Base-by-base conservation (phyloP, 2,329 filamentous ascomycete species). In the Sarocladiaceae sp. region DNA sequence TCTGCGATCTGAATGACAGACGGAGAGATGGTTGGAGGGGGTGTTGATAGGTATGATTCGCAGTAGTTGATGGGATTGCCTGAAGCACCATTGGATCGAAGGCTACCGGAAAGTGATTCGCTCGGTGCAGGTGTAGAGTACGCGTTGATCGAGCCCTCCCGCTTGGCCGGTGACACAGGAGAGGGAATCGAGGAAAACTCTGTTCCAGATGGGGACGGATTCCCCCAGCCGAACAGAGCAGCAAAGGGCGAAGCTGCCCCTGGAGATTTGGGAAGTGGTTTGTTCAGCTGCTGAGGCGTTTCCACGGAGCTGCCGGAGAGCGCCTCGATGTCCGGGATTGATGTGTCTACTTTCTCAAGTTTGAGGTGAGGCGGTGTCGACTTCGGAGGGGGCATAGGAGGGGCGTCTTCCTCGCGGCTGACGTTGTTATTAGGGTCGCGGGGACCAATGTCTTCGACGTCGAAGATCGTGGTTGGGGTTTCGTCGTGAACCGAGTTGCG, bases 1-100 rank as follows among this genome's bases (percentile, higher is more conserved):
- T 95, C 88, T 61, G 88, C 81, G 57, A 95, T 76, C 43, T 61
- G 48, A 45, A 64, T 57, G 51, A 57, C 57, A 46, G 60, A 58
- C 33, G 40, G 40, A 32, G 40, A 43, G 24, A 43, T 43, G 29
- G 40, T 43, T 45, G 62, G 60, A 31, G 69, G 63, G 50, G 74
- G 70, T 56, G 70, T 74, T 49, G 69, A 70, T 49, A 76, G 57
- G 52, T 74, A 73, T 46, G 69, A 65, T 64, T 78, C 73, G 53
- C 63, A 64, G 55, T 75, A 76, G 45, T 66, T 67, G 47, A 73
- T 62, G 13, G 69, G 64, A 54, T 66, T 69, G 39, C 66, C 58
- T 31, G 63, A 58, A 46, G 60, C 58, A 43, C 62, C 65, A 63
- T 70, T 64, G 51, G 66, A 43, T 32, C 40, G 26, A 33, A 43